Base-by-base conservation (phyloP, 768 basidiomycete species). In the Auricularia auricula-judae region DNA sequence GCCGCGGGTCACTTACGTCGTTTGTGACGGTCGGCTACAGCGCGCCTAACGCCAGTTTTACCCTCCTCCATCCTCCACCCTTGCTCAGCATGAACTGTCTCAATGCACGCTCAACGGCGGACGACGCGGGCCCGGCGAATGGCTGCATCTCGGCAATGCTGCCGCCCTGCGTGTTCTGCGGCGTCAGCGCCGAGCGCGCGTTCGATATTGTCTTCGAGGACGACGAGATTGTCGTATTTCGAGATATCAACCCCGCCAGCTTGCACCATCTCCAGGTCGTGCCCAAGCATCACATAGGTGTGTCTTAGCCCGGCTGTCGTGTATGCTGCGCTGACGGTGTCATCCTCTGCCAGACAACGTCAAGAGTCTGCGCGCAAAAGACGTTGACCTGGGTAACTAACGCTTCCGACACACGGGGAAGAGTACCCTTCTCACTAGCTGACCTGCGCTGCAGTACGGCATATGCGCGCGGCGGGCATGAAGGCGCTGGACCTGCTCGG, bases 391-490 rank as follows among this genome's bases (percentile, higher is more conserved):
- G 64, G 76, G 88, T 88, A 70, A 36, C 76, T 11, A n/a, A 65
- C 21, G 71, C 70, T 8, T 53, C 21, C 33, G 21, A 23, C 36
- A 29, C 18, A 36, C 18, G 59, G 34, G 18, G 29, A 11, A 56
- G 29, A 29, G 29, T 29, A 29, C 11, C 53, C n/a, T 29, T 42
- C 39, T 7, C 39, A 14, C 39, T 42, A 14, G 8, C 39, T 42
- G 8, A 14, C 39, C 12, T 42, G 7, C 39, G 34, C 53, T 39
- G 12, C 66, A 84, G 83, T 84, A 1, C 71, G 71, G 65, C 70
- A 74, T 12, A 82, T 85, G 84, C 70, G 76, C 63, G 69, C 64
- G 4, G 76, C 87, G 54, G 89, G 87, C 2, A 74, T 83, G 61
- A 68, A 70, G 43, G 70, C 86, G 54, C 73, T 91, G 42, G 82